phyloP scores from a whole-genome alignment of 495 filamentous ascomycete genomes.

The Clavariopsis aquatica region DNA sequence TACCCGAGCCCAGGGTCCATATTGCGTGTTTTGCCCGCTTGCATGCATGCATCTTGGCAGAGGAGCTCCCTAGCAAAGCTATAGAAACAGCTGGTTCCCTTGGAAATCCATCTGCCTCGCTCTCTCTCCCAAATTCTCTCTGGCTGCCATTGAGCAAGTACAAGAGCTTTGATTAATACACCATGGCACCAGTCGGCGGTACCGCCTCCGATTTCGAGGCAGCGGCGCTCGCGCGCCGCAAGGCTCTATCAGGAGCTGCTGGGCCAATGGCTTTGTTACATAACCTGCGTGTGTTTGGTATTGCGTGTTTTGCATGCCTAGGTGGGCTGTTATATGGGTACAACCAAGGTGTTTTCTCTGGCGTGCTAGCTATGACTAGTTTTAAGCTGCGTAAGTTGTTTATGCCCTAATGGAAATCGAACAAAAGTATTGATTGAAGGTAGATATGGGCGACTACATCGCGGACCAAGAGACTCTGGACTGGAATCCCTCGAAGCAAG shows the following conservation, averaged over 20 bases:
- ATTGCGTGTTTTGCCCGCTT: neutral
- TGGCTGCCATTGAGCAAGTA: neutral
- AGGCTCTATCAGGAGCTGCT: slow-evolving; percentile 63
- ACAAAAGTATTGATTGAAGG: neutral
- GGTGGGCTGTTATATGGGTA: slow-evolving; percentile 58
- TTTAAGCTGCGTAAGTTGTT: slow-evolving; percentile 47
- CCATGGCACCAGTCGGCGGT: slow-evolving; percentile 46
- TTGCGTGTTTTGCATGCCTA: slow-evolving; percentile 75
- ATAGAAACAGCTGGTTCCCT: slow-evolving; percentile 13
- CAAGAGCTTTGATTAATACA: slow-evolving; percentile 4
- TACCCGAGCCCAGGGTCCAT: slow-evolving; percentile 27
- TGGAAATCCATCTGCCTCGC: neutral
- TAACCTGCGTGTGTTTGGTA: slow-evolving; percentile 70
- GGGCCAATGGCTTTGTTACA: slow-evolving; percentile 66
- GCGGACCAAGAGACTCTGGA: slow-evolving; percentile 49
- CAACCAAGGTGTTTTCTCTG: slow-evolving; percentile 74
- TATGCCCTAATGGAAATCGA: no score
- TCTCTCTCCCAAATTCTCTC: neutral
- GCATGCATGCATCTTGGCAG: neutral
- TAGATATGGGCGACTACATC: slow-evolving; percentile 66
- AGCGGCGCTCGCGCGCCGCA: slow-evolving; percentile 65
- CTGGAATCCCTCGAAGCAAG: slow-evolving; percentile 57
- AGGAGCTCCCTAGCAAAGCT: neutral
- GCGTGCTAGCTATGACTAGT: slow-evolving; percentile 64
- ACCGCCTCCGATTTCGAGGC: slow-evolving; percentile 50